phyloP scores from a whole-genome alignment of 345 rosid genomes.

The Dimocarpus longan region DNA sequence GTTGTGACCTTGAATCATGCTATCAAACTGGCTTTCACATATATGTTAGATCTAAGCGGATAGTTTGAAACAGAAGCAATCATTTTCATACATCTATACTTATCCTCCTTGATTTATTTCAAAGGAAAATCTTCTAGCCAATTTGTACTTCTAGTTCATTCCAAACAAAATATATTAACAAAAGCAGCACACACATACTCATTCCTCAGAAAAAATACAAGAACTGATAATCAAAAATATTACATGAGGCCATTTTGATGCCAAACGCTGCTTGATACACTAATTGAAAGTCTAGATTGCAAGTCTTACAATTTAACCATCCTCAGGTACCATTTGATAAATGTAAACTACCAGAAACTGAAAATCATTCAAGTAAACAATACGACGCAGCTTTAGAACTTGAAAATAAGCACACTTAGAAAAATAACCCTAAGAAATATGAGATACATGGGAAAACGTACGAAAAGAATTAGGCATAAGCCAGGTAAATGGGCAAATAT shows the following conservation, averaged over 20 bases:
- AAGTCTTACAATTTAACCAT: background rate
- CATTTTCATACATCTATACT: background rate
- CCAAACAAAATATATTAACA: background rate
- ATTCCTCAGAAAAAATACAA: background rate
- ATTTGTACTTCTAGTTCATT: background rate
- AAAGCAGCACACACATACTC: background rate
- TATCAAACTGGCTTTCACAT: background rate
- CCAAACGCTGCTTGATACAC: background rate
- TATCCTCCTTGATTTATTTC: background rate
- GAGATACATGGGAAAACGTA: background rate
- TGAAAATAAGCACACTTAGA: background rate
- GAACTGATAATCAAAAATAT: background rate
- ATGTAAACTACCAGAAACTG: background rate
- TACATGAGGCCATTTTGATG: background rate
- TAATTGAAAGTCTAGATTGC: background rate
- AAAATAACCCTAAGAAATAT: background rate
- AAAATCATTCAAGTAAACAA: background rate
- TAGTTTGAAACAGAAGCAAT: background rate
- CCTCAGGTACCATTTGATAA: background rate
- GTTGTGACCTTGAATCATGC: background rate
- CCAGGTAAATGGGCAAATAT: background rate
- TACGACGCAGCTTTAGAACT: background rate
- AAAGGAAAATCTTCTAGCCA: background rate
- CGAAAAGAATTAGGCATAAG: background rate
- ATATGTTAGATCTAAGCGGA: background rate